Base-by-base conservation (phyloP, 164 flowering plant species). In the Aristolochia fimbriata region DNA sequence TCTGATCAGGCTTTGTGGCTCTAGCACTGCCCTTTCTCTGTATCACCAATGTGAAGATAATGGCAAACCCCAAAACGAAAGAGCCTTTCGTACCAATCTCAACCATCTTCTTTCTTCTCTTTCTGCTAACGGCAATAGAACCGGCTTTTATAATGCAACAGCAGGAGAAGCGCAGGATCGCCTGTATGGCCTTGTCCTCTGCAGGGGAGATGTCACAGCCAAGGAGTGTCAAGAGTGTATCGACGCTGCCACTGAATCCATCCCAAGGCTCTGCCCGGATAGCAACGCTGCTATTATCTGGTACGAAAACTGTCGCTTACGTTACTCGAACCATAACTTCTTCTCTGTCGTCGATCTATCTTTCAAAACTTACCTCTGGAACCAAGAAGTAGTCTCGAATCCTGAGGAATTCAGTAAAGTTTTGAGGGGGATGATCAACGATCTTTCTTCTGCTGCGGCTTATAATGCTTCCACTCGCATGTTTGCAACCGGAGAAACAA, bases 221-320 rank as follows among this genome's bases (percentile, higher is more conserved):
- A 47, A 33, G 0, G 21, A 0, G 9, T 77, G 80, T 58, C 55
- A 12, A 4, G 15, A 30, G 17, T 73, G 80, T 59, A 27, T 70
- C 12, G 3, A 22, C 12, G 41, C 30, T 1, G 76, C 79, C 14
- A 7, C 45, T 12, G 8, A 53, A 4, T 51, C 60, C 41, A 49
- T 74, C 19, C 2, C 19, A 15, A 13, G 14, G 1, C 59, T 59
- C 16, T 76, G 78, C 51, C 71, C 74, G 14, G 60, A 57, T 21
- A 57, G 49, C 0, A 47, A 47, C 19, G 68, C 17, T 9, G 77
- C 80, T 2, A 17, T 62, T 20, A 54, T 62, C 9, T 74, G 83
- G 77, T 72, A 68, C 25, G 80, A 76, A 20, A 0, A 20, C 0
- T 76, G 80, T 47, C 73, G 63, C 33, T 23, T 79, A 41, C 74